Evolutionary conservation across 129 eudicot genomes (phyloP).

Genomic region (Flaveria brownii): DNA sequence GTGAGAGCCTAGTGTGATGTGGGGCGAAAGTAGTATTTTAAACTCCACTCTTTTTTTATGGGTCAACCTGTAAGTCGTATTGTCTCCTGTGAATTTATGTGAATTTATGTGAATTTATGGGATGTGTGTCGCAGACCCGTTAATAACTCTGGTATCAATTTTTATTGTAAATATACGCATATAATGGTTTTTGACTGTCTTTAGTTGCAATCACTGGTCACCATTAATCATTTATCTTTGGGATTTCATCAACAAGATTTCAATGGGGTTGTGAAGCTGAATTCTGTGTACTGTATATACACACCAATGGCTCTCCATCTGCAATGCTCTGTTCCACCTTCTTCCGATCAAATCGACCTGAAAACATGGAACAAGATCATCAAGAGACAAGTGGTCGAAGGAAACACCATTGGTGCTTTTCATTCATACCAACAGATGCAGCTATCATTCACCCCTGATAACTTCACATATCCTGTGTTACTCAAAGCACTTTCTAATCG

Average conservation of each 20-base stretch:
- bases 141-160: too few relatives aligned
- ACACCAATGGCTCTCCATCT: slow-evolving; percentile 37
- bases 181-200: too few relatives aligned
- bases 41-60: too few relatives aligned
- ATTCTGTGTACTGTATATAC: background rate
- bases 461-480: slow-evolving; percentile 53
- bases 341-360: slow-evolving; percentile 27
- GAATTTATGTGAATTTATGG: too few relatives aligned
- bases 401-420: slow-evolving; percentile 36
- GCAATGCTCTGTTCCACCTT: slow-evolving; percentile 29
- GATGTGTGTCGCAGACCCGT: too few relatives aligned
- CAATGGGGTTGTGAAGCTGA: background rate
- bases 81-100: too few relatives aligned
- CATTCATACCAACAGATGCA: slow-evolving; percentile 44
- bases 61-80: too few relatives aligned
- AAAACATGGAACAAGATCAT: slow-evolving; percentile 50
- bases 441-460: slow-evolving; percentile 39
- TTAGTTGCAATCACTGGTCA: too few relatives aligned
- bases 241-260: background rate
- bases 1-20: too few relatives aligned
- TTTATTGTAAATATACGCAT: too few relatives aligned
- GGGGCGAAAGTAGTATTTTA: too few relatives aligned
- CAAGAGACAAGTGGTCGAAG: slow-evolving; percentile 43
- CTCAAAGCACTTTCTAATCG: slow-evolving; percentile 42
- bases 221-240: slow-evolving; percentile 22